A percentile compares a stretch with the other conserved stretches of the same genome.
These are phyloP conservation scores for Pyracantha coccinea DNA, from an alignment of 331 rosid genomes.

Conservation along the genomic window DNA sequence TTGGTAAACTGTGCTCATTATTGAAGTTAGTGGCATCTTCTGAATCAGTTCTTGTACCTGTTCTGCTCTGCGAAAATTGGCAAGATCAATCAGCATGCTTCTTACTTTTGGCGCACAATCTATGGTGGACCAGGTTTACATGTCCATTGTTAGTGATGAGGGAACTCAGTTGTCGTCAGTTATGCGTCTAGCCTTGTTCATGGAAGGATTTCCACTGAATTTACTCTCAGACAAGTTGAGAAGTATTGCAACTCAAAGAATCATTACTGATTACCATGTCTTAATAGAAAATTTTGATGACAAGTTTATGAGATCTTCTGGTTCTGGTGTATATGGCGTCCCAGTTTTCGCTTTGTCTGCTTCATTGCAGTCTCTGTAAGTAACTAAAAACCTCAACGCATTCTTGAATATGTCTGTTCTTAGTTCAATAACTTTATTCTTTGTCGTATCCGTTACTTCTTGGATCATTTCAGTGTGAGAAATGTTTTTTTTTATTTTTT, in stretches of 20 bases:
- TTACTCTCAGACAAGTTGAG: conserved; percentile 54
- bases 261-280: conserved; percentile 41
- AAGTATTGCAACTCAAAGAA: conserved; percentile 39
- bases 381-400: neutral
- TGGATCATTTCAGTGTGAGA: neutral
- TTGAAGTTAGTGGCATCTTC: conserved; percentile 56
- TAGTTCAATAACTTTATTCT: neutral
- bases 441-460: neutral
- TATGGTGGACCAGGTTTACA: conserved; percentile 46
- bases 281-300: conserved; percentile 54
- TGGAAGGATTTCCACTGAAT: conserved; percentile 75
- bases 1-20: conserved; percentile 48
- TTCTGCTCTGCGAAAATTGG: conserved; percentile 70
- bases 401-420: neutral
- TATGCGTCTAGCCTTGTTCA: conserved; percentile 47
- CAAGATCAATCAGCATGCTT: conserved; percentile 59
- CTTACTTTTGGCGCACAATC: conserved; percentile 50
- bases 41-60: conserved; percentile 44
- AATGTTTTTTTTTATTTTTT: neutral
- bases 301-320: conserved; percentile 27
- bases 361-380: conserved; percentile 66
- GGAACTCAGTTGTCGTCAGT: conserved; percentile 39
- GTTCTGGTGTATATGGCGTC: conserved; percentile 36
- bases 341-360: conserved; percentile 73
- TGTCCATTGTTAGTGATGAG: conserved; percentile 42